Conservation (phyloP, 2,329 filamentous ascomycete species). For the Plenodomus lindquistii region DNA sequence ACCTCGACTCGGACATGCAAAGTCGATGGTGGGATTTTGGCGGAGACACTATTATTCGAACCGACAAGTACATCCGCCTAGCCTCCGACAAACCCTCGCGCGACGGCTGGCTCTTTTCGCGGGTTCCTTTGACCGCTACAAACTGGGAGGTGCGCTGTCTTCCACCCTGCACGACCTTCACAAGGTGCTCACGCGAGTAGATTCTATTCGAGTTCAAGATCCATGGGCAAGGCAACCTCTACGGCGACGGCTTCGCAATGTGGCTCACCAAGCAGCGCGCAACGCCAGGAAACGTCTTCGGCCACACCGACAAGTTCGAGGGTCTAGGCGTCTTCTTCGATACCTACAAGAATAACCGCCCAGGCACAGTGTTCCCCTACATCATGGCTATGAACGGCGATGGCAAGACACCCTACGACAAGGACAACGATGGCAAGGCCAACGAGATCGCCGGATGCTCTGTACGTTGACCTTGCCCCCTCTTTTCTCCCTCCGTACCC, state of each 20-base stretch:
- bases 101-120: constrained; percentile 89
- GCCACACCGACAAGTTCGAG: constrained; percentile 84
- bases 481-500: not conserved
- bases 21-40: constrained; percentile 99
- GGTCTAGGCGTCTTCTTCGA: constrained; percentile 95
- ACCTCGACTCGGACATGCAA: constrained; percentile 96
- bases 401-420: constrained; percentile 85
- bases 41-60: constrained; percentile 83
- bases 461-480: constrained; percentile 47
- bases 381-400: constrained; percentile 99
- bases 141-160: constrained; percentile 78
- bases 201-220: constrained; percentile 96
- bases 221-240: constrained; percentile 83
- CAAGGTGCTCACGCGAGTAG: constrained; percentile 46
- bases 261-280: constrained; percentile 96
- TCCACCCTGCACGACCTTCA: not conserved
- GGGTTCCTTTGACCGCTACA: constrained; percentile 91
- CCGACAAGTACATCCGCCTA: constrained; percentile 83
- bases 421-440: constrained; percentile 89
- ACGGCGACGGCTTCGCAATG: constrained; percentile 95
- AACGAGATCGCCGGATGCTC: constrained; percentile 95
- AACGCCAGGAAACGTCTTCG: constrained; percentile 81
- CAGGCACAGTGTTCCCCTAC: constrained; percentile 93
- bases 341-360: constrained; percentile 99
- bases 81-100: constrained; percentile 90